phyloP scores from a whole-genome alignment of 257 asterid genomes.

The Rehmannia glutinosa region DNA sequence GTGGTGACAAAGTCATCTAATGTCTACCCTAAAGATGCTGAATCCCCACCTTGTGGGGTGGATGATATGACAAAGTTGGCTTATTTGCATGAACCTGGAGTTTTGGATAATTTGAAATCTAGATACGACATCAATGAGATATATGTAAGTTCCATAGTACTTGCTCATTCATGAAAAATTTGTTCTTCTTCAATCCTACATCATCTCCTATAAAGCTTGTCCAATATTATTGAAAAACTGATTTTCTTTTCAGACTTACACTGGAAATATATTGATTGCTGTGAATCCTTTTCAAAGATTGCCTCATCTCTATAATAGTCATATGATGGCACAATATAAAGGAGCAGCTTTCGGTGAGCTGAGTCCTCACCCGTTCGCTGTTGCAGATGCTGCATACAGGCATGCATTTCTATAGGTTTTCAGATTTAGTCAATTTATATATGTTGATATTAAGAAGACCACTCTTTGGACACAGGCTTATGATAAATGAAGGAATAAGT shows the following conservation, averaged over 20 bases:
- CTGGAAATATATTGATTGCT: constrained; percentile 75
- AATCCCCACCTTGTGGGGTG: constrained; percentile 78
- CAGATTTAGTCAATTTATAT: constrained; percentile 30
- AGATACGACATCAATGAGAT: constrained; percentile 79
- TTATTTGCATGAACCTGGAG: constrained; percentile 80
- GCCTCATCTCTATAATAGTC: constrained; percentile 61
- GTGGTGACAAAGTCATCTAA: constrained; percentile 52
- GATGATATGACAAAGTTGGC: constrained; percentile 89
- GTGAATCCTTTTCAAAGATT: constrained; percentile 70
- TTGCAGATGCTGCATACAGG: constrained; percentile 92
- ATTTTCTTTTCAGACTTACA: constrained; percentile 52
- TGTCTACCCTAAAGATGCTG: constrained; percentile 65
- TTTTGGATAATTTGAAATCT: constrained; percentile 55
- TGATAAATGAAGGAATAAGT: constrained; percentile 65
- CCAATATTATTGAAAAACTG: constrained; percentile 10
- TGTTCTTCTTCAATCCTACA: too few species aligned
- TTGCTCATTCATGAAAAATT: neutral
- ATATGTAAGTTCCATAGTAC: constrained; percentile 39
- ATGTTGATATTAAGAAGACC: constrained; percentile 44
- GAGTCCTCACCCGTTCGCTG: constrained; percentile 91
- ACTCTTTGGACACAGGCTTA: constrained; percentile 55
- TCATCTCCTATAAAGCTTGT: neutral
- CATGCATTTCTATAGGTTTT: constrained; percentile 12
- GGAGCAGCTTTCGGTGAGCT: constrained; percentile 57
- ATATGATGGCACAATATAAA: constrained; percentile 78